Base-by-base conservation (phyloP, 495 filamentous ascomycete genomes). In the Neurospora sp. region DNA sequence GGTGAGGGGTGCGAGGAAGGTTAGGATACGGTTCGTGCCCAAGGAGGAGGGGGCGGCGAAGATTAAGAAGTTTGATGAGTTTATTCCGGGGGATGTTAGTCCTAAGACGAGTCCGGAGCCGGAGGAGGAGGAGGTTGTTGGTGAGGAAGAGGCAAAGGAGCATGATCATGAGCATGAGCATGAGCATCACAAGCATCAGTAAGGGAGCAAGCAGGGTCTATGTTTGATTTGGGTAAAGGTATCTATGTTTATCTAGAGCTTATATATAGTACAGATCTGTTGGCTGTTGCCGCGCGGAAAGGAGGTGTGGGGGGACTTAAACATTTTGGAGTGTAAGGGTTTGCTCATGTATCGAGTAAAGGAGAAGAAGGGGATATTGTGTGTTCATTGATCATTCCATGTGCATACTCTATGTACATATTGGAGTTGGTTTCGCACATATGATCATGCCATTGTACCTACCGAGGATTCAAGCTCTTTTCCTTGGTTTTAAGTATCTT, bases 1-100 rank as follows among this genome's bases (percentile, higher is more conserved):
- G 73, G 91, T 97, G 4, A 85, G 92, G 68, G 96, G 96, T 0
- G 92, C 94, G 53, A 89, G 92, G 77, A 87, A 89, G 69, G 88
- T 99, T 31, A 89, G 90, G 69, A 86, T 99, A 42, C 88, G 94
- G 65, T 97, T 97, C 76, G 88, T 96, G 69, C 88, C 93, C 4
- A 88, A 87, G 72, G 88, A 90, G 37, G 48, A 39, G 41, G 76
- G 81, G 7, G 76, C 81, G 16, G 75, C 83, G 18, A 84, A 86
- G 69, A 89, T 91, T 18, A 84, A 86, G 69, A 89, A 91, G 74
- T 86, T 89, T 31, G 91, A 95, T 77, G 93, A 96, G 79, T 97
- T 97, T 76, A 93, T 97, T 70, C 79, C 86, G 3, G 84, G 86
- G 7, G 88, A 92, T 75, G 84, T 90, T 6, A 90, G 87, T 73